Base-by-base conservation (phyloP, 139 green algal species). In the Trebouxia sp. region DNA sequence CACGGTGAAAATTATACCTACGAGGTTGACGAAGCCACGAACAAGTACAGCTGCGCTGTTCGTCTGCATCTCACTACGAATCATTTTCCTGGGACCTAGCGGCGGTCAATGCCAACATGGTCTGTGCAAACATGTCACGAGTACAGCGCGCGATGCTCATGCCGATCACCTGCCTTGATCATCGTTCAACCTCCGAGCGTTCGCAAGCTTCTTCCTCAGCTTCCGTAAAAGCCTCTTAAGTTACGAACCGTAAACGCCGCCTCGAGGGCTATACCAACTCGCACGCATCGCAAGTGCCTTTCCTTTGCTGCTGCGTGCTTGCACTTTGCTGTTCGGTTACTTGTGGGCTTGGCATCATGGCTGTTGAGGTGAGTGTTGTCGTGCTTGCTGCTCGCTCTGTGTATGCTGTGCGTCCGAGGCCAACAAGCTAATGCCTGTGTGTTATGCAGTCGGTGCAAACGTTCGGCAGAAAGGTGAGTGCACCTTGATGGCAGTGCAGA, bases 391-490 rank as follows among this genome's bases (percentile, higher is more conserved):
- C 41, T 82, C 30, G 43, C 39, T 62, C 5, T 45, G 37, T 55
- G 43, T 51, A 6, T 53, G 4, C 47, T 26, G 20, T 26, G 47
- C n/a, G n/a, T n/a, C n/a, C n/a, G n/a, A n/a, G n/a, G n/a, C n/a
- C n/a, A n/a, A n/a, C n/a, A n/a, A n/a, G n/a, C n/a, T n/a, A n/a
- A n/a, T n/a, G n/a, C n/a, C 12, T 81, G 5, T 83, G 28, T 38
- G 65, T 15, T 58, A 42, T 78, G 65, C 88, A 98, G 93, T 96
- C 95, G n/a, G 95, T 98, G 62, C 96, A 98, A 91, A 96, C 90
- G 76, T 98, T 98, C 82, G 96, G 96, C 66, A 88, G 96, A 75
- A 98, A 98, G 92, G 92, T 94, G 74, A 1, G 86, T 58, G 28
- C 48, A 15, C 17, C 20, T 11, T 43, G 43, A 56, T 22, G 0